These are phyloP conservation scores for Dictyostelium capitatum DNA, from an alignment of 78 protist genomes.

Conservation along the genomic window DNA sequence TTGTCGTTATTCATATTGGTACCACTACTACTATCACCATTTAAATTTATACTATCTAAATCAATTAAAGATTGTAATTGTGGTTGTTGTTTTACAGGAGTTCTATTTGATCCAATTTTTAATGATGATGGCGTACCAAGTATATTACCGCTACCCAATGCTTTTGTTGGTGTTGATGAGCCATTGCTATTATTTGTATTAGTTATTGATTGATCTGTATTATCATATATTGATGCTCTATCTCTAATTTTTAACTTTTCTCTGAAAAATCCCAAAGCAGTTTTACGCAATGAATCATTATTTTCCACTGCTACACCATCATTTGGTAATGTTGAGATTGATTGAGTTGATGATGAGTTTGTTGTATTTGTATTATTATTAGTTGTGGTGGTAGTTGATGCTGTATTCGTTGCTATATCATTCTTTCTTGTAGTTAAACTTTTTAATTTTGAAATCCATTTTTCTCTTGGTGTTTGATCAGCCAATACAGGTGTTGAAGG, in stretches of 20 bases:
- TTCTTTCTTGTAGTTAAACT: background rate
- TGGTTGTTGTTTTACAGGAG: background rate
- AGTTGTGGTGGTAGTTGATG: background rate
- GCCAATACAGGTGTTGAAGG: background rate
- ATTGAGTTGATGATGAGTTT: background rate
- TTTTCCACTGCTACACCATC: background rate
- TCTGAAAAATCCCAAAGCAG: constrained; percentile 10
- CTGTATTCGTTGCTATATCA: background rate
- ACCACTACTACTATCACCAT: background rate
- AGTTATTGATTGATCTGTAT: background rate
- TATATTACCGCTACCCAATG: background rate
- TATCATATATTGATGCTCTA: constrained; percentile 12
- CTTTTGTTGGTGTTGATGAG: background rate
- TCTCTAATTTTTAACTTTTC: constrained; percentile 38
- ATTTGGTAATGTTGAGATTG: background rate
- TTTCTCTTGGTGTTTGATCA: constrained; percentile 6
- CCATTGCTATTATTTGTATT: background rate
- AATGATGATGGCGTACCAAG: background rate
- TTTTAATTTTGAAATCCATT: constrained; percentile 44
- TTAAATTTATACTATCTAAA: background rate
- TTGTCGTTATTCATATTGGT: background rate
- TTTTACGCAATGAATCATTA: background rate
- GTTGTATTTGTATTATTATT: background rate
- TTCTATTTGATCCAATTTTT: constrained; percentile 12
- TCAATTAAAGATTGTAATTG: background rate